Evolutionary conservation across 495 filamentous ascomycete species (phyloP).

Genomic region (Talaromyces trachyspermus): DNA sequence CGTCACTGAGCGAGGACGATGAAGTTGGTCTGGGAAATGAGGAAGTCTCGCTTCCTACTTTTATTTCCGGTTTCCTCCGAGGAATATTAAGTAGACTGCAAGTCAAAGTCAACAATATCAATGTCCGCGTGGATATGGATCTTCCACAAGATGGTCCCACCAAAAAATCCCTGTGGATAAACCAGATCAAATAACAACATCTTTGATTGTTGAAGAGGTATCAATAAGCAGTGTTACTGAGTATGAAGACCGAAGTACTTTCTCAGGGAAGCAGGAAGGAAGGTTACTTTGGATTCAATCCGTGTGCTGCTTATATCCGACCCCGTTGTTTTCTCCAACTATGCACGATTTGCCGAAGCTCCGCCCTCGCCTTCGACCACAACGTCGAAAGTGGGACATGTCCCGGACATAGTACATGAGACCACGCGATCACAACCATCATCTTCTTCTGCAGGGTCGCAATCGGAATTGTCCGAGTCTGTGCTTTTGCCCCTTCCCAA

Average conservation of each 20-base stretch:
- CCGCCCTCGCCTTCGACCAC: conserved; percentile 55
- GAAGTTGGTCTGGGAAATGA: conserved; percentile 65
- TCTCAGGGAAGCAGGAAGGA: conserved; percentile 47
- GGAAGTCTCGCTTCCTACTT: conserved; percentile 64
- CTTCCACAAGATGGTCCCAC: conserved; percentile 36
- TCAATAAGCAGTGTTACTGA: conserved; percentile 56
- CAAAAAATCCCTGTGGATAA: conserved; percentile 33
- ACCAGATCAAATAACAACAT: conserved; percentile 49
- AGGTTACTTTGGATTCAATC: conserved; percentile 55
- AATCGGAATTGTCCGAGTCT: conserved; percentile 34
- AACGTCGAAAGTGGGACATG: conserved; percentile 30
- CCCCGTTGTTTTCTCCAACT: conserved; percentile 60
- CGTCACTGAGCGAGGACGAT: conserved; percentile 49
- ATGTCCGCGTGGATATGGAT: conserved; percentile 54
- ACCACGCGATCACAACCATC: conserved; percentile 18
- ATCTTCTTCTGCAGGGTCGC: conserved; percentile 17
- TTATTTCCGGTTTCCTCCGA: conserved; percentile 75
- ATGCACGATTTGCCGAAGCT: conserved; percentile 48
- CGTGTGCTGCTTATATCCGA: conserved; percentile 63
- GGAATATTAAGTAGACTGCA: conserved; percentile 75
- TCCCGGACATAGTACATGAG: conserved; percentile 18
- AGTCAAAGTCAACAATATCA: conserved; percentile 60
- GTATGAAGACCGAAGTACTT: conserved; percentile 19
- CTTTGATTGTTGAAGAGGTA: conserved; percentile 58
- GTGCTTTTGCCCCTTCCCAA: conserved; percentile 27